Conservation (phyloP, 2,329 filamentous ascomycete species). For the Fusarium chaquense region DNA sequence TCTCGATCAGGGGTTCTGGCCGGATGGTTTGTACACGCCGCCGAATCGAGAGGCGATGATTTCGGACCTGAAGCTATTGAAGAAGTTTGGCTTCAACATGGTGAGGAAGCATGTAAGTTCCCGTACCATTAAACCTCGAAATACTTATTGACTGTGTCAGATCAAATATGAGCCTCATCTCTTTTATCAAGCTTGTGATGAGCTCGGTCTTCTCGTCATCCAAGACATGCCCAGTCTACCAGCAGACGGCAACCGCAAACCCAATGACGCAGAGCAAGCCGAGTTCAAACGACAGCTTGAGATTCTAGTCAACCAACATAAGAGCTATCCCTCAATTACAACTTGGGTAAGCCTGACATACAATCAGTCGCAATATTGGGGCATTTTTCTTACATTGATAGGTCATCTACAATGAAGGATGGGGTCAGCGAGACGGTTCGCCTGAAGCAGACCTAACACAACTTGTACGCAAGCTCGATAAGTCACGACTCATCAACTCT, state of each 20-base stretch:
- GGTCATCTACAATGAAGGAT: constrained; percentile 38
- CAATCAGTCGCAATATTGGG: fast-evolving
- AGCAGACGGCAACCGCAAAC: constrained; percentile 47
- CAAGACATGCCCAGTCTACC: constrained; percentile 77
- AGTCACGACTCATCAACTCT: constrained; percentile 72
- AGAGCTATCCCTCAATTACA: constrained; percentile 28
- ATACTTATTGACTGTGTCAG: constrained; percentile 42
- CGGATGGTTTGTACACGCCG: constrained; percentile 74
- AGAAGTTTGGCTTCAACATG: constrained; percentile 76
- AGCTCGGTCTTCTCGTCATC: constrained; percentile 73
- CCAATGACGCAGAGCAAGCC: constrained; percentile 64
- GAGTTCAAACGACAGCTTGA: constrained; percentile 75
- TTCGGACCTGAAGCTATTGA: constrained; percentile 73
- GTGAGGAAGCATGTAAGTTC: constrained; percentile 74
- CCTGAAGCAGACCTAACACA: constrained; percentile 67
- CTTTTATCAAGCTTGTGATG: constrained; percentile 76
- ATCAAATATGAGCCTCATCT: constrained; percentile 76
- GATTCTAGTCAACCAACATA: constrained; percentile 67
- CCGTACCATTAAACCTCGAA: fast-evolving
- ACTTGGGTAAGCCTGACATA: constrained; percentile 14
- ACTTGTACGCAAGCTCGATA: constrained; percentile 68
- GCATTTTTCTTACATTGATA: neutral
- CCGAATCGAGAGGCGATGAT: constrained; percentile 76
- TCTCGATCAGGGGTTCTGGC: constrained; percentile 79
- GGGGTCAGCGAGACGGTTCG: constrained; percentile 27